Conservation (phyloP, 257 asterid genomes). For the Ilex asprella region DNA sequence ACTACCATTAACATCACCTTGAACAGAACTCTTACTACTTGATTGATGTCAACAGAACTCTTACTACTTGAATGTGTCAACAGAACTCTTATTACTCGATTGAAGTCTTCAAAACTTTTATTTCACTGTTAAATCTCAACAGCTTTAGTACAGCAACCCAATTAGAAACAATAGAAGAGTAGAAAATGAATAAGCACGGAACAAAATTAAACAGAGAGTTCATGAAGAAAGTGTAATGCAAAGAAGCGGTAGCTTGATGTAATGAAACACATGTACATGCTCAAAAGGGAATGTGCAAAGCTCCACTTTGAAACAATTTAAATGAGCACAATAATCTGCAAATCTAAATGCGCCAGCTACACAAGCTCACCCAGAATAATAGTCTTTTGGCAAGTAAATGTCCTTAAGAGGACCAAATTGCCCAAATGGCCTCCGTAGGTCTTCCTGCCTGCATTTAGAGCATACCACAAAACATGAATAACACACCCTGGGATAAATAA, state of each 20-base stretch:
- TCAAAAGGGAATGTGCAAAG: too few species aligned
- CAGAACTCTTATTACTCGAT: conserved; percentile 26
- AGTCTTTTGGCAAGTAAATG: conserved; percentile 22
- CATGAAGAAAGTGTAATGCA: background rate
- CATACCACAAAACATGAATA: too few species aligned
- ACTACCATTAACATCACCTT: conserved; percentile 79
- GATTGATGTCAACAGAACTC: conserved; percentile 57
- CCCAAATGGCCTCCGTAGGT: conserved; percentile 21
- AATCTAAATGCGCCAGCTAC: too few species aligned
- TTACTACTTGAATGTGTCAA: conserved; percentile 35
- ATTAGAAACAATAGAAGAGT: conserved; percentile 12
- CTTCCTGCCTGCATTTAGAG: conserved; percentile 13
- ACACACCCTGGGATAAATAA: too few species aligned
- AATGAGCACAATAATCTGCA: too few species aligned
- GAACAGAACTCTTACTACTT: conserved; percentile 59
- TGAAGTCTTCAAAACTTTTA: conserved; percentile 42
- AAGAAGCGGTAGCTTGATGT: background rate
- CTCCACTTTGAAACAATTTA: too few species aligned
- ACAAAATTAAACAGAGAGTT: background rate
- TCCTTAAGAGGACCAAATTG: conserved; percentile 26
- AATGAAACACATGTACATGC: too few species aligned
- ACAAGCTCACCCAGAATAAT: conserved; percentile 15
- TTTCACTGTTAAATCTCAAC: conserved; percentile 41
- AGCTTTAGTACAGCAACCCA: conserved; percentile 24
- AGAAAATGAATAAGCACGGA: background rate